Evolutionary conservation across 345 rosid genomes (phyloP).

Genomic region (Anacardium occidentale): DNA sequence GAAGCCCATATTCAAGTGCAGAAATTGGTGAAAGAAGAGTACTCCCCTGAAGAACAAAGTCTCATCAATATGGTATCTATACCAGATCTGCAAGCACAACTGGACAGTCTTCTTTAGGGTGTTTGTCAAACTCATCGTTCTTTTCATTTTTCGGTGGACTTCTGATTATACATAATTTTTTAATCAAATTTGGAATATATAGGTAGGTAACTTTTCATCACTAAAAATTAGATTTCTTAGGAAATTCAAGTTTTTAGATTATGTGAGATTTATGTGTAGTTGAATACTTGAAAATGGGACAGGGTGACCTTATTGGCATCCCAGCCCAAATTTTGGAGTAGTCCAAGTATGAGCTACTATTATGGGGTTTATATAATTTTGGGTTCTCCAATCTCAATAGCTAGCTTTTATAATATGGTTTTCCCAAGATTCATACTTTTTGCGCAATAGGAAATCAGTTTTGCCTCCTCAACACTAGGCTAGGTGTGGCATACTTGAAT

Average conservation of each 20-base stretch:
- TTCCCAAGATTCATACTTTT: conserved; percentile 56
- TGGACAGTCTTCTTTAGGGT: conserved; percentile 59
- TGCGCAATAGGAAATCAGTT: background rate
- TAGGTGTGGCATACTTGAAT: conserved; percentile 1
- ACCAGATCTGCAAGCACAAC: conserved; percentile 67
- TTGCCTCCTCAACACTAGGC: background rate
- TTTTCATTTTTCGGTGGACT: background rate
- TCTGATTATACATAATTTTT: background rate
- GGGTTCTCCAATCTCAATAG: conserved; percentile 45
- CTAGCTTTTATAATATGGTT: conserved; percentile 43
- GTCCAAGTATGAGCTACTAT: no score
- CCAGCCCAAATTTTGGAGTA: conserved; percentile 21
- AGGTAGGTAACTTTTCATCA: background rate
- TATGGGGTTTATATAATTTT: no score
- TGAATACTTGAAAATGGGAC: background rate
- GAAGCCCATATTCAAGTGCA: conserved; percentile 91
- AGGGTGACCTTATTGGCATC: conserved; percentile 36
- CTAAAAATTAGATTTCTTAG: background rate
- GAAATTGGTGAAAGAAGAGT: conserved; percentile 67
- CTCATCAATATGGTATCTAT: conserved; percentile 61
- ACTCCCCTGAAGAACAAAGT: conserved; percentile 68
- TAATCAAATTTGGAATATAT: background rate
- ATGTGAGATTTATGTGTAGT: background rate
- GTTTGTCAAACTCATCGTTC: background rate
- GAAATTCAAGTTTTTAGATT: background rate